These are phyloP conservation scores for Tieghemiomyces parasiticus DNA, from an alignment of 192 early-diverging fungal species.

Conservation along the genomic window DNA sequence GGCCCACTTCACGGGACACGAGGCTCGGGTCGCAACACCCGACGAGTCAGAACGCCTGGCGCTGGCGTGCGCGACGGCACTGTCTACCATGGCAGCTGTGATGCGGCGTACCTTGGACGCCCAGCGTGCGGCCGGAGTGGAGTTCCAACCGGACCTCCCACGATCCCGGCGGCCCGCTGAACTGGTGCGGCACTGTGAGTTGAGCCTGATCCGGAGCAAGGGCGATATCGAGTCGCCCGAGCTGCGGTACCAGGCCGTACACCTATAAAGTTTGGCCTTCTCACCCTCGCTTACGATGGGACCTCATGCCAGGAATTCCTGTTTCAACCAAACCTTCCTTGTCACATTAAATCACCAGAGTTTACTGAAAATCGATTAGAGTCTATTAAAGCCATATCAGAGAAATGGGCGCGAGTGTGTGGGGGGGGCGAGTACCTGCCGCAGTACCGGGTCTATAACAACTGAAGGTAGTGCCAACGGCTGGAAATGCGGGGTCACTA, in stretches of 20 bases:
- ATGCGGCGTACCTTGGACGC: conserved; percentile 39
- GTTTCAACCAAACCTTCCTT: background rate
- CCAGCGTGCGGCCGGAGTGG: conserved; percentile 18
- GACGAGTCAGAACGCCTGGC: conserved; percentile 22
- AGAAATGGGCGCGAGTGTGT: background rate
- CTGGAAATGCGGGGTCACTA: too few relatives aligned
- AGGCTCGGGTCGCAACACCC: background rate
- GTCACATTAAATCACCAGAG: background rate
- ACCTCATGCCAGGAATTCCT: background rate
- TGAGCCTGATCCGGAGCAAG: conserved; percentile 52
- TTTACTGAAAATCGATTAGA: background rate
- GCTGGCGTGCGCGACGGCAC: conserved; percentile 47
- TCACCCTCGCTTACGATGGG: background rate
- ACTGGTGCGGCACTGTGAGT: conserved; percentile 45
- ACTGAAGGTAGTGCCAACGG: too few relatives aligned
- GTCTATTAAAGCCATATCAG: background rate
- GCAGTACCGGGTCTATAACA: too few relatives aligned
- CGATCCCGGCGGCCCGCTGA: conserved; percentile 17
- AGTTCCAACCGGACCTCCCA: conserved; percentile 14
- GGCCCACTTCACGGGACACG: conserved; percentile 30
- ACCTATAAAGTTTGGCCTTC: conserved; percentile 5
- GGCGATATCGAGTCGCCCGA: conserved; percentile 38
- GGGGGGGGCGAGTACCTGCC: background rate
- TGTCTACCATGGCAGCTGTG: conserved; percentile 53
- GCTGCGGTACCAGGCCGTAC: conserved; percentile 16